These are phyloP conservation scores for Fraxinus floribunda DNA, from an alignment of 305 asterid genomes.

Conservation along the genomic window DNA sequence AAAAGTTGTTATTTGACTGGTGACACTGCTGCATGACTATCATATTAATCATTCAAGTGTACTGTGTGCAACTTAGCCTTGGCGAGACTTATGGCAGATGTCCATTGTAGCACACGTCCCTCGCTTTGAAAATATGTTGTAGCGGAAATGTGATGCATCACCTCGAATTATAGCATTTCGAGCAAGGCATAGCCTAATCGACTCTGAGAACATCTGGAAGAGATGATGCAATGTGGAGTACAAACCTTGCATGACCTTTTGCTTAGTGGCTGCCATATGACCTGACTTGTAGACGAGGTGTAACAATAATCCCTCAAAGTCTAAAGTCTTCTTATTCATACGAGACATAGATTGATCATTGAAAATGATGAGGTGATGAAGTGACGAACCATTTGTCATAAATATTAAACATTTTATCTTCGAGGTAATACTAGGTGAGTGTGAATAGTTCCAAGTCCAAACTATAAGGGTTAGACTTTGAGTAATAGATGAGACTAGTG, in stretches of 20 bases:
- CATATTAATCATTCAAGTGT: neutral
- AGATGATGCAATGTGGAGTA: neutral
- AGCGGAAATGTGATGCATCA: neutral
- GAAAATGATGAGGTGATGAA: too few relatives aligned
- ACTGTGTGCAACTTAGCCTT: neutral
- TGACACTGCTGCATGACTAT: neutral
- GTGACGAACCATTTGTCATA: too few relatives aligned
- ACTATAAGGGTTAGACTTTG: too few relatives aligned
- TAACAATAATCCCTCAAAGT: too few relatives aligned
- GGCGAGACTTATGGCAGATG: neutral
- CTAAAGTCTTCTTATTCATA: too few relatives aligned
- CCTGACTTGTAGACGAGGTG: too few relatives aligned
- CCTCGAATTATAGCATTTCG: neutral
- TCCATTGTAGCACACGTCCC: neutral
- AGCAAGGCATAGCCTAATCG: neutral
- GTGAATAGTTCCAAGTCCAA: too few relatives aligned
- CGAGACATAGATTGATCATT: too few relatives aligned
- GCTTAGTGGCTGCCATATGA: neutral
- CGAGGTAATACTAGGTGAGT: too few relatives aligned
- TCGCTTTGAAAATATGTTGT: neutral
- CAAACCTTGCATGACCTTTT: neutral
- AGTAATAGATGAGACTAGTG: too few relatives aligned
- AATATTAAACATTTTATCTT: too few relatives aligned
- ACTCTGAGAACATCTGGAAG: neutral
- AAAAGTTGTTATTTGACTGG: neutral